Evolutionary conservation across 768 basidiomycete species (phyloP).

Genomic region (Amanita exitialis): DNA sequence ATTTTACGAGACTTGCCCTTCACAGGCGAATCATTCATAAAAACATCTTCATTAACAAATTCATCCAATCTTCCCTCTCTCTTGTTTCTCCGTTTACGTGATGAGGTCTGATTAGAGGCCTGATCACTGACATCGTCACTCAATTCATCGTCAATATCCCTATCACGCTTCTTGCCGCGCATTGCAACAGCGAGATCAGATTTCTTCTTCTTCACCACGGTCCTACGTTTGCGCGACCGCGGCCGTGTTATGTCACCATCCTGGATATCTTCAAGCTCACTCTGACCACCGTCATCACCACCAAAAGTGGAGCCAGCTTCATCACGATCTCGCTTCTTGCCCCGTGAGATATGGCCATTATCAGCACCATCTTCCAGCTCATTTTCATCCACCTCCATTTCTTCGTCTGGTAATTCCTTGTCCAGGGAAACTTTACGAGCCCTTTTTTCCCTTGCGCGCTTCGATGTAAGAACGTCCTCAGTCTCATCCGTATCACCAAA

Average conservation of each 20-base stretch:
- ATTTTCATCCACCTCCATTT: constrained; percentile 38
- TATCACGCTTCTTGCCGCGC: constrained; percentile 61
- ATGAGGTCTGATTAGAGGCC: constrained; percentile 13
- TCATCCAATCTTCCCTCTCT: constrained; percentile 14
- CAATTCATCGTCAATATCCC: constrained; percentile 38
- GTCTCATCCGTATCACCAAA: constrained; percentile 36
- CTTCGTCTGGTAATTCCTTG: constrained; percentile 24
- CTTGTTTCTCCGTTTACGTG: constrained; percentile 50
- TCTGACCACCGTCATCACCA: constrained; percentile 42
- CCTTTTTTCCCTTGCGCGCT: constrained; percentile 39
- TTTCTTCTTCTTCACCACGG: constrained; percentile 44
- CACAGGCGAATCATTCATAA: constrained; percentile 38
- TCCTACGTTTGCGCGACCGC: constrained; percentile 48
- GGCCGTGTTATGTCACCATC: constrained; percentile 32
- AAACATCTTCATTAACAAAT: constrained; percentile 28
- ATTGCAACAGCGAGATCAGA: constrained; percentile 26
- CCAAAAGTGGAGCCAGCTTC: constrained; percentile 68
- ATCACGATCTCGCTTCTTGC: constrained; percentile 69
- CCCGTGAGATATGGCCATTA: constrained; percentile 30
- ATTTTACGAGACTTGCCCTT: constrained; percentile 48
- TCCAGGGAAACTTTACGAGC: constrained; percentile 43
- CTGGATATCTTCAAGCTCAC: constrained; percentile 25
- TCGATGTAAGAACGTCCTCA: constrained; percentile 22
- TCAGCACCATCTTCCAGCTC: constrained; percentile 35
- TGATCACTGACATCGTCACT: constrained; percentile 32